Evolutionary conservation across 2,329 filamentous ascomycete genomes (phyloP).

Genomic region (Penicillium sp.): DNA sequence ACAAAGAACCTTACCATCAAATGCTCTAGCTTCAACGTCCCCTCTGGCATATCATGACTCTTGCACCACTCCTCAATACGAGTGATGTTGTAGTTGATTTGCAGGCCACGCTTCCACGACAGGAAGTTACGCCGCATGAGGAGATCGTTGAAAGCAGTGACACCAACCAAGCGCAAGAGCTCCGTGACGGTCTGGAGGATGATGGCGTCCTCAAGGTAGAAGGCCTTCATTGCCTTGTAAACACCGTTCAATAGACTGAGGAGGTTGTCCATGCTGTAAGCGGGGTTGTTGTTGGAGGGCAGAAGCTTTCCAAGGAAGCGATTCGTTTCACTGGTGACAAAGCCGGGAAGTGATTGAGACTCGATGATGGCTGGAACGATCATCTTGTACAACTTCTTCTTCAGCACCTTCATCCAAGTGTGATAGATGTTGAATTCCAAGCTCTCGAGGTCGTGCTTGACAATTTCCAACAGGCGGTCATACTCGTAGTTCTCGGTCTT

Average conservation of each 20-base stretch:
- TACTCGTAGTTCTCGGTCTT: conserved; percentile 99
- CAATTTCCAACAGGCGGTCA: conserved; percentile 92
- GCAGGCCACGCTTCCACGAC: conserved; percentile 97
- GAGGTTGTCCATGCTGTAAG: conserved; percentile 99
- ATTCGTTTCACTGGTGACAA: conserved; percentile 98
- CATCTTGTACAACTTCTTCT: conserved; percentile 99
- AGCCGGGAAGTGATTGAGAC: conserved; percentile 94
- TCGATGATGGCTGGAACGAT: conserved; percentile 99
- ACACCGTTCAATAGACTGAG: conserved; percentile 94
- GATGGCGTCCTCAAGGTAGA: conserved; percentile 94
- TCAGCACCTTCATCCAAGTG: conserved; percentile 99
- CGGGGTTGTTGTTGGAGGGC: conserved; percentile 81
- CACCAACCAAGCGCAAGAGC: conserved; percentile 85
- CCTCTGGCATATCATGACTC: conserved; percentile 99
- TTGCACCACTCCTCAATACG: conserved; percentile 99
- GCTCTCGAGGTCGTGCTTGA: conserved; percentile 97
- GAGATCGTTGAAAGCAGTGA: conserved; percentile 97
- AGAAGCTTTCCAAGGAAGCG: conserved; percentile 96
- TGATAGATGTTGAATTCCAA: conserved; percentile 99
- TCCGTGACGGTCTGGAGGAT: conserved; percentile 95
- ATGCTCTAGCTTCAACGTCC: conserved; percentile 94
- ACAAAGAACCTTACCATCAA: conserved; percentile 67
- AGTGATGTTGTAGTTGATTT: conserved; percentile 99
- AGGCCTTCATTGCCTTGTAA: conserved; percentile 98
- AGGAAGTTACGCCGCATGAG: conserved; percentile 98